Base-by-base conservation (phyloP, 352 stramenopile species). In the Globisporangium irregulare region DNA sequence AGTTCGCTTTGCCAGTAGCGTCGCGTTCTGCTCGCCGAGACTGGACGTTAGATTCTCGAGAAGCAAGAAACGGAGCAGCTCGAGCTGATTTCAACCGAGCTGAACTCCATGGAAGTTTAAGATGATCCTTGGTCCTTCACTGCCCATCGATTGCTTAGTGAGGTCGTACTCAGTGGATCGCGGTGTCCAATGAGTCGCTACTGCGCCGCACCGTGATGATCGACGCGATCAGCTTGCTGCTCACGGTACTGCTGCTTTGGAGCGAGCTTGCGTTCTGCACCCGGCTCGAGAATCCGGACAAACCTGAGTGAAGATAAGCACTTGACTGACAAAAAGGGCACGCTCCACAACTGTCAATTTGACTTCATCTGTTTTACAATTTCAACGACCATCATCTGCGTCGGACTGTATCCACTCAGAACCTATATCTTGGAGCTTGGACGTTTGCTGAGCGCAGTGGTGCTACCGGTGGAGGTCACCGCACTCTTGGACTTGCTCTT, bases 241-340 rank as follows among this genome's bases (percentile, higher is more conserved):
- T 95, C n/a, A 72, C 78, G n/a, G 50, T 87, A 56, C 68, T 95
- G 62, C 67, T 95, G 66, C 75, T 95, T 8, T 95, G 85, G 87
- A 92, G 84, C 64, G 82, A 93, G 63, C 55, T 95, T 55, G 85
- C 87, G 20, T 95, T 95, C 59, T 95, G 85, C 57, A 84, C 83
- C 27, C 83, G 84, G 48, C 67, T 95, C 24, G 72, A 87, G 62
- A 72, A 91, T 56, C 59, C 73, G 3, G 72, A 70, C 24, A 89
- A 32, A 32, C 27, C 27, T 32, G 27, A 32, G 27, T 4, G 27
- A 32, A 32, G 27, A 6, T 32, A 2, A 32, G 27, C 27, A 32
- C 27, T 32, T 32, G 27, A 32, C 34, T 41, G 34, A 41, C 34
- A 41, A 41, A 41, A 41, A 41, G 34, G 34, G 34, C 34, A 14